Conservation (phyloP, 2,329 filamentous ascomycete species). For the Exophiala dermatitidis region DNA sequence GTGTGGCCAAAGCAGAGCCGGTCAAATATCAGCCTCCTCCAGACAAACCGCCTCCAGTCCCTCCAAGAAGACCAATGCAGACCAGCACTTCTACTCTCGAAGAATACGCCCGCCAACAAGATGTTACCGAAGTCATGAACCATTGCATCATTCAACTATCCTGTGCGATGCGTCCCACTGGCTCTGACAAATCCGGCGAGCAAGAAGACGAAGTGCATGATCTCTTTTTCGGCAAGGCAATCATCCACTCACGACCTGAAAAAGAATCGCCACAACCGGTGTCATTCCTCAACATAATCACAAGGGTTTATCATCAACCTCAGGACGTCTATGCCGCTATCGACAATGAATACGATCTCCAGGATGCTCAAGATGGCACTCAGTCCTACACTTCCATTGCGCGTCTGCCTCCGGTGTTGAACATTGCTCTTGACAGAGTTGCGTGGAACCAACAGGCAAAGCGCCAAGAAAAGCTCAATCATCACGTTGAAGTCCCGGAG, state of each 20-base stretch:
- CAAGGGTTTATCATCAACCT: conserved; percentile 41
- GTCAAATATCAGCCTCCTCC: conserved; percentile 28
- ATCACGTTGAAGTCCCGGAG: conserved; percentile 71
- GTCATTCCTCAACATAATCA: conserved; percentile 56
- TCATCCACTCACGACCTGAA: conserved; percentile 27
- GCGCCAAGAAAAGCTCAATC: conserved; percentile 62
- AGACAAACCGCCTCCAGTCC: conserved; percentile 50
- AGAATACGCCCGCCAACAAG: conserved; percentile 68
- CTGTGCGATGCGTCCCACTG: conserved; percentile 71
- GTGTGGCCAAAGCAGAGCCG: conserved; percentile 8
- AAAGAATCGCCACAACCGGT: conserved; percentile 27
- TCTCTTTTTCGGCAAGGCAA: conserved; percentile 42
- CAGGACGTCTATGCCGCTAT: conserved; percentile 75
- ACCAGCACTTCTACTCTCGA: conserved; percentile 33
- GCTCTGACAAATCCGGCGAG: conserved; percentile 60
- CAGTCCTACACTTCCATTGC: conserved; percentile 64
- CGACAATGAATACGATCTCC: conserved; percentile 75
- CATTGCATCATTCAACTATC: conserved; percentile 87
- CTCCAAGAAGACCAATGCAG: conserved; percentile 39
- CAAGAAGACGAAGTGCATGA: conserved; percentile 75
- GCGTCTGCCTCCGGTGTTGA: conserved; percentile 73
- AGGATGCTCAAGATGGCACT: conserved; percentile 60
- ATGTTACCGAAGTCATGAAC: conserved; percentile 92
- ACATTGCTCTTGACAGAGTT: conserved; percentile 81
- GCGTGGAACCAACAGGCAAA: conserved; percentile 59